Evolutionary conservation across 108 stramenopile species (phyloP), one percentile per base, ranked within the genome.

Genomic region (Cyclostephanos invisitatus): DNA sequence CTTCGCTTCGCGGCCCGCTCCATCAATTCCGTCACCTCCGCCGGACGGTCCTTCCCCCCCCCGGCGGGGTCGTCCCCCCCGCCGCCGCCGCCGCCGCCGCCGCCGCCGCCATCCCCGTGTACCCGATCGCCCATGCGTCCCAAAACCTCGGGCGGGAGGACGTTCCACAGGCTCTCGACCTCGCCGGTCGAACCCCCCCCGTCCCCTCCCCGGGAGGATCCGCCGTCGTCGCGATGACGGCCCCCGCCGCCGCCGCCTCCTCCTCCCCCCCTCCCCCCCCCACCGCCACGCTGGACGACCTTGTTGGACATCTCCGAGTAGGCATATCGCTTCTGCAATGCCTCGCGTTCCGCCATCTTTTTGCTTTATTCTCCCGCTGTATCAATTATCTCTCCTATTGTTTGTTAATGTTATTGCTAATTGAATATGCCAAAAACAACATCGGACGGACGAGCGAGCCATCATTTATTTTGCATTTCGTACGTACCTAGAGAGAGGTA

Each of bases 291-390:
- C 67, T 94, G 84, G 77, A 98, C 98, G 70, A 98, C 98, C 84
- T 96, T 95, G 88, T 96, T 98, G 70, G 96, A 93, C 91, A 97
- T 98, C 80, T 93, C 95, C 74, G 85, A 80, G 89, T 97, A 97
- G 72, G 94, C 91, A 79, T 95, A 97, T 56, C 78, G 88, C 81
- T 88, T 87, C 80, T 94, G 87, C 51, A 91, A 84, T 54, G 84
- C 89, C 57, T 94, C 89, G 37, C 89, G 88, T 54, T 97, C 96
- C 44, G 95, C 90, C 96, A 97, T 91, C 29, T 63, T 81, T 66
- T 42, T 37, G 20, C n/a, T n/a, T n/a, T n/a, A n/a, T n/a, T n/a
- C n/a, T n/a, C n/a, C n/a, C n/a, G n/a, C n/a, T 50, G 1, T 22
- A 25, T 56, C 7, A 14, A 18, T 15, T 51, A 51, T n/a, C n/a